A percentile compares a stretch with the other conserved stretches of the same genome.
Evolutionary conservation across 2,329 filamentous ascomycete genomes (phyloP).

Genomic region (Colletotrichum phormii): DNA sequence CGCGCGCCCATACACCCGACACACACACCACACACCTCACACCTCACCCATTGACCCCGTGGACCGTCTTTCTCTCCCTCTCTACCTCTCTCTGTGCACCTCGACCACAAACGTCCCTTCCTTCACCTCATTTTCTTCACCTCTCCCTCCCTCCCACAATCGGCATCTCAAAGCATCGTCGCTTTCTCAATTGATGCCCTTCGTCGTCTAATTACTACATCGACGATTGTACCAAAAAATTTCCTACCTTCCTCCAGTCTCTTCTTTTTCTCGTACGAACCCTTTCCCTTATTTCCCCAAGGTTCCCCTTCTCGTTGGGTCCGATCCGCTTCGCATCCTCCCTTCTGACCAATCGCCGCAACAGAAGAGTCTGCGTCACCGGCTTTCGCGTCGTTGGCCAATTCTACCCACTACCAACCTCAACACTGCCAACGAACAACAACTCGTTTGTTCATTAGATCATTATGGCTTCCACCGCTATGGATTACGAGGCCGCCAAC

Average conservation of each 20-base stretch:
- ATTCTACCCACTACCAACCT: slow-evolving; percentile 6
- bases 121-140: slow-evolving; percentile 31
- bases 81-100: slow-evolving; percentile 3
- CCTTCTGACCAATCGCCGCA: slow-evolving; percentile 30
- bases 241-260: slow-evolving; percentile 41
- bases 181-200: slow-evolving; percentile 16
- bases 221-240: slow-evolving; percentile 30
- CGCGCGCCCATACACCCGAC: neutral
- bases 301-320: slow-evolving; percentile 1
- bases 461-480: slow-evolving; percentile 72
- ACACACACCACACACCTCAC: neutral
- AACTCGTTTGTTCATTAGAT: slow-evolving; percentile 23
- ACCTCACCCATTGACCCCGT: neutral
- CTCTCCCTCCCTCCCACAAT: slow-evolving; percentile 23
- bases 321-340: slow-evolving; percentile 18
- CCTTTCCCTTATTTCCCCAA: slow-evolving; percentile 19
- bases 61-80: neutral
- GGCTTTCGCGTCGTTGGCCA: slow-evolving; percentile 29
- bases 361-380: slow-evolving; percentile 36
- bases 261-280: neutral
- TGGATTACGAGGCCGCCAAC: slow-evolving; percentile 78
- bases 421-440: neutral
- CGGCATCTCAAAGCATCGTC: slow-evolving; percentile 22
- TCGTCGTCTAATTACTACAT: slow-evolving; percentile 12
- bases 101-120: slow-evolving; percentile 21